phyloP scores from a whole-genome alignment of 1,284 basidiomycete species.

The Cutaneotrichosporon cyanovorans region DNA sequence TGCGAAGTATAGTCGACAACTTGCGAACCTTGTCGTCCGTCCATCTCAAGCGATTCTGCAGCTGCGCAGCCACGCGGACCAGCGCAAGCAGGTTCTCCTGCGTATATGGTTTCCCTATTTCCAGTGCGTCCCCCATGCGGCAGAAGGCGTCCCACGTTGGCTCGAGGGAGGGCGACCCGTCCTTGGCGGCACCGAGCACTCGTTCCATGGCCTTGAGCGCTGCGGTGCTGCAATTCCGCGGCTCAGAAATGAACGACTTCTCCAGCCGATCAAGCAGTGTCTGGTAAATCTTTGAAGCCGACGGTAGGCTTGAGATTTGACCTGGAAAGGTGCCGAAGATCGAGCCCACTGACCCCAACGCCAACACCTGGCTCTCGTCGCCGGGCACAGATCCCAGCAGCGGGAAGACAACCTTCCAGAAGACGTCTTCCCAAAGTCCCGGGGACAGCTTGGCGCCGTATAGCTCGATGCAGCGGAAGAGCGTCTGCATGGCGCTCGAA shows the following conservation, averaged over 20 bases:
- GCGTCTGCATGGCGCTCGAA: conserved; percentile 85
- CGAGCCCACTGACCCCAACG: conserved; percentile 72
- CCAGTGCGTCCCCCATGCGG: conserved; percentile 56
- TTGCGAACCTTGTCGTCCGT: conserved; percentile 57
- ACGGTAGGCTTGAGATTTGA: conserved; percentile 60
- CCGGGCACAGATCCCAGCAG: conserved; percentile 64
- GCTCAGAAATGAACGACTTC: conserved; percentile 61
- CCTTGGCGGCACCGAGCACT: conserved; percentile 54
- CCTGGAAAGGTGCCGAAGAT: conserved; percentile 73
- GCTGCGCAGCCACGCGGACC: conserved; percentile 24
- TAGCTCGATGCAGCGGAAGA: conserved; percentile 87
- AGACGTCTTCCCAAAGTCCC: conserved; percentile 76
- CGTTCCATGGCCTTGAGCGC: conserved; percentile 73
- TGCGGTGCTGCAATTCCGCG: conserved; percentile 63
- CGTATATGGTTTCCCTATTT: conserved; percentile 54
- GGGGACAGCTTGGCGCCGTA: conserved; percentile 75
- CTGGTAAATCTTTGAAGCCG: conserved; percentile 64
- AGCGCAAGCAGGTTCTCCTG: conserved; percentile 74
- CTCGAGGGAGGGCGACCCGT: conserved; percentile 37
- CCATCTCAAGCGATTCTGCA: conserved; percentile 27
- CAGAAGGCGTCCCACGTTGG: conserved; percentile 65
- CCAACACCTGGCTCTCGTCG: conserved; percentile 83
- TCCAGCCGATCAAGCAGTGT: conserved; percentile 63
- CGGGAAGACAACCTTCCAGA: conserved; percentile 85
- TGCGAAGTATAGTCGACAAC: conserved; percentile 71